Conservation (phyloP, 768 basidiomycete species). For the Termitomyces sp. region DNA sequence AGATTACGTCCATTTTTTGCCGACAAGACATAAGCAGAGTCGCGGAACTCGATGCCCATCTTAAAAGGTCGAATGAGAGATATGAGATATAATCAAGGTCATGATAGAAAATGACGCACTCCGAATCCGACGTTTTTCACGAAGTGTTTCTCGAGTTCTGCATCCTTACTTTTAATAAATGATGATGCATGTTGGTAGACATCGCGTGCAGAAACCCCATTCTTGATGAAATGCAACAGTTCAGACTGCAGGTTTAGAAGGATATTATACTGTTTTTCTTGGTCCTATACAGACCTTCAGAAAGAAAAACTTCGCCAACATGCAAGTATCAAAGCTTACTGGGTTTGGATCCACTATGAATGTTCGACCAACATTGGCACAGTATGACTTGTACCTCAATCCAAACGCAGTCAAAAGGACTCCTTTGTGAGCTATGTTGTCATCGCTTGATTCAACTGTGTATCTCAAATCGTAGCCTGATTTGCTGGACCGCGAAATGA, state of each 20-base stretch:
- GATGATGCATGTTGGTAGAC: slow-evolving; percentile 73
- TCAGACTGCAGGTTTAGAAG: slow-evolving; percentile 76
- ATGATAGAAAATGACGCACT: slow-evolving; percentile 36
- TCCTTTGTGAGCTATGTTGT: slow-evolving; percentile 81
- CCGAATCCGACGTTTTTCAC: slow-evolving; percentile 89
- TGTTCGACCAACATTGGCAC: slow-evolving; percentile 87
- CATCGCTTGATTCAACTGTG: slow-evolving; percentile 79
- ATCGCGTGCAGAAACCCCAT: slow-evolving; percentile 72
- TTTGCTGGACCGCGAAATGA: slow-evolving; percentile 84
- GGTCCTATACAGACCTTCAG: slow-evolving; percentile 50
- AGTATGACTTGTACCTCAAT: slow-evolving; percentile 89
- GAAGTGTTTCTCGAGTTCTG: slow-evolving; percentile 79
- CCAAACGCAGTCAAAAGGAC: slow-evolving; percentile 87
- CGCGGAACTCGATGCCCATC: slow-evolving; percentile 96
- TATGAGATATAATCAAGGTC: not conserved
- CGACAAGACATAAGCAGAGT: slow-evolving; percentile 77
- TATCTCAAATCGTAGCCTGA: slow-evolving; percentile 85
- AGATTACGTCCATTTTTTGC: slow-evolving; percentile 71
- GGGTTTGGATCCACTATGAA: slow-evolving; percentile 94
- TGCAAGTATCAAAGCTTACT: slow-evolving; percentile 32
- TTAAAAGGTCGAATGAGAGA: slow-evolving; percentile 22
- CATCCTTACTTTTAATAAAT: slow-evolving; percentile 70
- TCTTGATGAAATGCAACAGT: slow-evolving; percentile 69
- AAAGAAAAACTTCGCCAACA: not conserved
- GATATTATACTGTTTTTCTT: slow-evolving; percentile 84